Percentiles rank a stretch among this genome's conserved stretches.
phyloP scores from a whole-genome alignment of 805 yeast genomes.

The Ogataea populi-albae region DNA sequence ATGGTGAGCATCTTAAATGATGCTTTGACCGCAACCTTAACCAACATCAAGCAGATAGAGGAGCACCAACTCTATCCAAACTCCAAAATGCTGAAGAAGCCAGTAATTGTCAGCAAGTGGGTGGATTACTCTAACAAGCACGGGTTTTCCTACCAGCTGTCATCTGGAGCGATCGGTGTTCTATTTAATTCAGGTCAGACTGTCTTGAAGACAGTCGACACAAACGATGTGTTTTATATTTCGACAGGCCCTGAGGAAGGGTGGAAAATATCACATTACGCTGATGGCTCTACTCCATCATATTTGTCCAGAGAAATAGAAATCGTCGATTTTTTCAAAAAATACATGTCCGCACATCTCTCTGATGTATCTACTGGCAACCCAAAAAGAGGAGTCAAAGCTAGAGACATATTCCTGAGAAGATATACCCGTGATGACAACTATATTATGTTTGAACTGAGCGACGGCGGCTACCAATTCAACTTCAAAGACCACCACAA shows the following conservation, averaged over 20 bases:
- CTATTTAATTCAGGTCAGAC: constrained; percentile 83
- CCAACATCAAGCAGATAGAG: constrained; percentile 28
- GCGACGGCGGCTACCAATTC: constrained; percentile 90
- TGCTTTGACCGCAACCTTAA: constrained; percentile 27
- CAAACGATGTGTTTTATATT: constrained; percentile 64
- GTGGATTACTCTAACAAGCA: constrained; percentile 95
- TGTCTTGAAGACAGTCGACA: constrained; percentile 65
- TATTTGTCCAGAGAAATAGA: constrained; percentile 68
- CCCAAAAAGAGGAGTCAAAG: constrained; percentile 43
- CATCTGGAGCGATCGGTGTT: constrained; percentile 88
- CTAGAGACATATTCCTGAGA: constrained; percentile 72
- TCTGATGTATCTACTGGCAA: constrained; percentile 72
- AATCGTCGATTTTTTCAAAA: constrained; percentile 83
- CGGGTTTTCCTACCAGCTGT: constrained; percentile 90
- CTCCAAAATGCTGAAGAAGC: constrained; percentile 38
- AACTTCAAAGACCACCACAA: constrained; percentile 95
- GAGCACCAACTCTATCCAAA: constrained; percentile 15
- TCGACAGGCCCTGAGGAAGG: constrained; percentile 47
- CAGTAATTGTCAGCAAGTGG: constrained; percentile 87
- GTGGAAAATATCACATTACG: constrained; percentile 51
- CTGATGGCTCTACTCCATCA: constrained; percentile 41
- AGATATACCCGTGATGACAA: constrained; percentile 76
- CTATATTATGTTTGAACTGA: constrained; percentile 87
- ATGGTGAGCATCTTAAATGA: constrained; percentile 28
- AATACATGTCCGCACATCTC: constrained; percentile 87